Percentiles rank a stretch among this genome's conserved stretches.
These are phyloP conservation scores for Phytophthora quininea DNA, from an alignment of 352 stramenopile species.

Conservation along the genomic window DNA sequence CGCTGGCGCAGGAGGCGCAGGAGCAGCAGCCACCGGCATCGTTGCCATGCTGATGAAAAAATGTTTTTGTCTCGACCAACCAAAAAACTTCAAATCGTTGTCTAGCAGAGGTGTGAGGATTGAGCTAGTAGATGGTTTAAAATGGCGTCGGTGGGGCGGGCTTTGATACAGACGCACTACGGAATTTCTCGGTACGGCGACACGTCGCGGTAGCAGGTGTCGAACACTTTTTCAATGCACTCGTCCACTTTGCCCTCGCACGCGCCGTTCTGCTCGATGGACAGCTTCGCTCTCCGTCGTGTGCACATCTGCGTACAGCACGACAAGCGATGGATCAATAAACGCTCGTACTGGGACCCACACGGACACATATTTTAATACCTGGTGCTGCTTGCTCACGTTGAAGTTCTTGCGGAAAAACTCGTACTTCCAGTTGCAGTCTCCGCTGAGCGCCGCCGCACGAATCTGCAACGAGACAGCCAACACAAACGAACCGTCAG, in stretches of 20 bases:
- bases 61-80: conserved; percentile 5
- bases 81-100: conserved; percentile 19
- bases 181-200: conserved; percentile 85
- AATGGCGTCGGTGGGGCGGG: neutral
- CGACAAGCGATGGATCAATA: too few species aligned
- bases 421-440: conserved; percentile 93
- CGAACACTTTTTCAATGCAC: conserved; percentile 85
- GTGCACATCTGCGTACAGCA: conserved; percentile 90
- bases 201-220: conserved; percentile 87
- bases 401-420: conserved; percentile 93
- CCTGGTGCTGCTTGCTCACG: conserved; percentile 89
- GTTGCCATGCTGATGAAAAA: neutral
- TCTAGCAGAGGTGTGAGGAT: conserved; percentile 5
- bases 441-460: conserved; percentile 81
- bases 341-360: too few species aligned
- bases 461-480: conserved; percentile 46
- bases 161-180: conserved; percentile 26
- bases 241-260: conserved; percentile 87
- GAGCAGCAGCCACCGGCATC: conserved; percentile 6
- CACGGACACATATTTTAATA: too few species aligned
- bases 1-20: neutral
- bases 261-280: conserved; percentile 70
- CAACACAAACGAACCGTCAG: neutral
- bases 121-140: conserved; percentile 7
- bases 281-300: conserved; percentile 87